A percentile compares a stretch with the other conserved stretches of the same genome.
Evolutionary conservation across 2,329 filamentous ascomycete genomes (phyloP).

Genomic region (Fusarium scirpi): DNA sequence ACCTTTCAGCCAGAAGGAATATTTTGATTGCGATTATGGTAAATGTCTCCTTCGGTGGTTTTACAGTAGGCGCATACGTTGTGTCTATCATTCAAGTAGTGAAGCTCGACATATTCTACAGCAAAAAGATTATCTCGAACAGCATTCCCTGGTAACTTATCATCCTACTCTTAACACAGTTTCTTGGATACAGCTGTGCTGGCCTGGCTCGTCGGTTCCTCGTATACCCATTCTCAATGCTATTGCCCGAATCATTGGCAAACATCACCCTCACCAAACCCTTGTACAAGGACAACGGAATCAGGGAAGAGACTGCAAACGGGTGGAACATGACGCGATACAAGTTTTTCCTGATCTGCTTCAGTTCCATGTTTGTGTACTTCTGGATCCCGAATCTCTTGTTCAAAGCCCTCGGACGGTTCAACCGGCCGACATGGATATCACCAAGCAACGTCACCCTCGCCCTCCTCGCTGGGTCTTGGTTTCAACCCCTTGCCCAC

Average conservation of each 20-base stretch:
- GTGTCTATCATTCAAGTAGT: slow-evolving; percentile 61
- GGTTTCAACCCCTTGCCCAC: slow-evolving; percentile 45
- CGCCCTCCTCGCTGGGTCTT: slow-evolving; percentile 53
- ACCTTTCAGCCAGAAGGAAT: slow-evolving; percentile 66
- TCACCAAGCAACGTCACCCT: slow-evolving; percentile 55
- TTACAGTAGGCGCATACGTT: slow-evolving; percentile 56
- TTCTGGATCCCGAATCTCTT: slow-evolving; percentile 65
- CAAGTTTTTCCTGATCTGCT: slow-evolving; percentile 59
- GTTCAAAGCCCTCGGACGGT: slow-evolving; percentile 59
- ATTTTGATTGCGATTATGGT: slow-evolving; percentile 68
- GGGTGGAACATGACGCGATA: slow-evolving; percentile 45
- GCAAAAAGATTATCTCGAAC: slow-evolving; percentile 51
- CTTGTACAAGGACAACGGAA: slow-evolving; percentile 29
- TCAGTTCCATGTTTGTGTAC: slow-evolving; percentile 61
- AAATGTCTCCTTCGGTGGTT: slow-evolving; percentile 58
- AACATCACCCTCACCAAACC: slow-evolving; percentile 58
- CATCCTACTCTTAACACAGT: slow-evolving; percentile 60
- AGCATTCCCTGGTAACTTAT: slow-evolving; percentile 60
- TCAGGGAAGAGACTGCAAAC: slow-evolving; percentile 38
- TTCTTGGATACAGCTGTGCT: slow-evolving; percentile 65
- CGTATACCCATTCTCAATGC: slow-evolving; percentile 61
- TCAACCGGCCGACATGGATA: slow-evolving; percentile 60
- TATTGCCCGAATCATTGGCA: slow-evolving; percentile 64
- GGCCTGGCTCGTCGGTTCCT: slow-evolving; percentile 59
- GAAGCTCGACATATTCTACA: slow-evolving; percentile 59